A percentile compares a stretch with the other conserved stretches of the same genome.
Evolutionary conservation across 2,329 filamentous ascomycete genomes (phyloP).

Genomic region (Rhynchosporium graminicola): DNA sequence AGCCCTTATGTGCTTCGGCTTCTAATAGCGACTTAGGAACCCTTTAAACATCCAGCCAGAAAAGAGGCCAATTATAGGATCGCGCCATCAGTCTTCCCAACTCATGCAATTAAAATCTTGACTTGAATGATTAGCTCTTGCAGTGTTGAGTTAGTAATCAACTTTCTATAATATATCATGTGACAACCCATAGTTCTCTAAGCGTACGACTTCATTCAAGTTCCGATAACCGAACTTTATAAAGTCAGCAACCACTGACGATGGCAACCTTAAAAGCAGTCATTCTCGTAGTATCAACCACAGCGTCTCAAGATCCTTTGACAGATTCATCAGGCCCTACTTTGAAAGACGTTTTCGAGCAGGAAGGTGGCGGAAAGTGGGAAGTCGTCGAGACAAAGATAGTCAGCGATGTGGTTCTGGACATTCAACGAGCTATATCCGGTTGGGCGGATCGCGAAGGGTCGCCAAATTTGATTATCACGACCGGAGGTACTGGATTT

Average conservation of each 20-base stretch:
- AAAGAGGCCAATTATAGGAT: too few species aligned
- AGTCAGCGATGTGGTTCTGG: constrained; percentile 71
- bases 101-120: too few species aligned
- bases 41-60: too few species aligned
- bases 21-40: too few species aligned
- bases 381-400: constrained; percentile 68
- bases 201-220: too few species aligned
- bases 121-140: too few species aligned
- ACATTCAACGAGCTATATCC: constrained; percentile 74
- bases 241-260: constrained; percentile 35
- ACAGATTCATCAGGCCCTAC: constrained; percentile 72
- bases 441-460: constrained; percentile 70
- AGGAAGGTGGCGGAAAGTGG: constrained; percentile 72
- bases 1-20: too few species aligned
- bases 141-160: too few species aligned
- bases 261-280: constrained; percentile 62
- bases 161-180: too few species aligned
- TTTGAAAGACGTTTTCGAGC: constrained; percentile 68
- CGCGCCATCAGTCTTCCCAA: too few species aligned
- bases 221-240: too few species aligned
- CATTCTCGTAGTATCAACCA: constrained; percentile 88
- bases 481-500: constrained; percentile 93
- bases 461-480: constrained; percentile 74
- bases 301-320: constrained; percentile 75
- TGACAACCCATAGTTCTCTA: too few species aligned